Evolutionary conservation across 768 basidiomycete species (phyloP), one percentile per base, ranked within the genome.

Genomic region (Clitopilus passeckerianus): DNA sequence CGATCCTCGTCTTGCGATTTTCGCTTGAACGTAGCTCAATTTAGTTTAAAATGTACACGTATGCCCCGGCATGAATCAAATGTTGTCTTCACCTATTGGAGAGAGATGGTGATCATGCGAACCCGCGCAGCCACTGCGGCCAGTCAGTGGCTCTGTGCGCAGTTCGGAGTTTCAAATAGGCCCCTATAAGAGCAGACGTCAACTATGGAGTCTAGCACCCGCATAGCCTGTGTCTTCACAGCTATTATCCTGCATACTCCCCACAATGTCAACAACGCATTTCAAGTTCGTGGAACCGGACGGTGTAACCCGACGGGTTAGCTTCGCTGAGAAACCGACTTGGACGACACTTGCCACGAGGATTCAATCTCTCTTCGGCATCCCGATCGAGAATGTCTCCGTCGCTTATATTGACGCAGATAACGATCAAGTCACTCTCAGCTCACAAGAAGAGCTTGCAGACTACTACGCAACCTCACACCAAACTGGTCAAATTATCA

Each of bases 401-500:
- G 85, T 90, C 34, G 85, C 86, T 33, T 93, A 93, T 70, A 60
- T 86, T 54, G 91, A 93, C 70, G 68, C 69, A 33, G 90, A 93
- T 66, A 80, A 82, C 37, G 91, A 93, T 66, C 83, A 87, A 60
- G 84, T 93, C 61, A 92, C 90, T 10, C 76, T 92, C 59, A 89
- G 83, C 71, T 84, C 90, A 3, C 78, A 90, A 57, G 86, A 86
- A 34, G 91, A 93, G 70, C 81, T 93, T n/a, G 79, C 80, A 57
- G 90, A 92, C 60, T 90, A 81, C 68, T 91, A 88, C 67, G 65
- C 68, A 27, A 72, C 74, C 6, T 65, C 73, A 59, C 58, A 71
- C 63, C 62, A 60, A 20, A 59, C 66, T 46, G 68, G 68, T 14
- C 70, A 74, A 20, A 60, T 72, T 23, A 74, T 87, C 72, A 89